Conservation (phyloP, 768 basidiomycete species). For the Gymnopilus dilepis region DNA sequence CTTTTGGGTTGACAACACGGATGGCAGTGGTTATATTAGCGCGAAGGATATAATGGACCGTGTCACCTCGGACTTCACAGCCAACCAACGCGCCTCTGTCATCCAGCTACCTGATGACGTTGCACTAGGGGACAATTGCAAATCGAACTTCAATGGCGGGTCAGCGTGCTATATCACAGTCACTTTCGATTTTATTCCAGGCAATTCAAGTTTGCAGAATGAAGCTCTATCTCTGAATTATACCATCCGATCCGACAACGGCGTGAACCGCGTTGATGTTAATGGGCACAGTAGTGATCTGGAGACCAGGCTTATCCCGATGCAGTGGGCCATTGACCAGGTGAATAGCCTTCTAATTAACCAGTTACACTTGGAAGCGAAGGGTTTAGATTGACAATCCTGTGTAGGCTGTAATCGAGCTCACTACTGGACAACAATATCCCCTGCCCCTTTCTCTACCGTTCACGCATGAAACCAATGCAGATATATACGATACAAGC, state of each 20-base stretch:
- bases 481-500: conserved; percentile 12
- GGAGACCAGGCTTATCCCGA: conserved; percentile 66
- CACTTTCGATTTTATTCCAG: conserved; percentile 64
- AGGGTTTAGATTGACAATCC: background rate
- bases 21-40: conserved; percentile 56
- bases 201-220: conserved; percentile 36
- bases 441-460: conserved; percentile 62
- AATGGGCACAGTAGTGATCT: conserved; percentile 67
- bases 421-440: conserved; percentile 55
- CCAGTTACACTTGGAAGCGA: background rate
- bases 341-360: conserved; percentile 33
- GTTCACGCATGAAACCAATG: conserved; percentile 58
- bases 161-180: conserved; percentile 76
- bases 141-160: conserved; percentile 71
- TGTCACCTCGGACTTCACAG: conserved; percentile 57
- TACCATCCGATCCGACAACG: conserved; percentile 71
- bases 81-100: conserved; percentile 51
- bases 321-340: conserved; percentile 80
- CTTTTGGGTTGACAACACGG: conserved; percentile 72
- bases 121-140: conserved; percentile 61
- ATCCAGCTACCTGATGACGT: conserved; percentile 48
- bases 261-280: conserved; percentile 68
- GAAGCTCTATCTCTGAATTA: conserved; percentile 57
- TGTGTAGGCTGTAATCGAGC: conserved; percentile 78
- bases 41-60: conserved; percentile 63